Conservation (phyloP, 352 stramenopile genomes). For the Globisporangium paroecandrum region DNA sequence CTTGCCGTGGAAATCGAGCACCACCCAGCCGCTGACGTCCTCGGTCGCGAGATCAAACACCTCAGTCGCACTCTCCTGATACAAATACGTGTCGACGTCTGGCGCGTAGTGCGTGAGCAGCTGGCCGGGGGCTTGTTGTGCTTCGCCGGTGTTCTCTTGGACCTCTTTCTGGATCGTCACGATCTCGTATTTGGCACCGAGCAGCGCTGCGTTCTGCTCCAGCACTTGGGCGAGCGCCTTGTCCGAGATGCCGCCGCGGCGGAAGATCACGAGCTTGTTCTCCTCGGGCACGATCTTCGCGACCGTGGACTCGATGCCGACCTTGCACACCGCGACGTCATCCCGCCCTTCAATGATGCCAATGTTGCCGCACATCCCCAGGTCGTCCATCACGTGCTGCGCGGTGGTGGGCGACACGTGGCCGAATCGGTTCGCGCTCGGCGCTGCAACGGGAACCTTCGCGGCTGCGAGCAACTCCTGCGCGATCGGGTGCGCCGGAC, state of each 20-base stretch:
- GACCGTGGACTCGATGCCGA: conserved; percentile 95
- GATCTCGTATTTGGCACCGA: conserved; percentile 54
- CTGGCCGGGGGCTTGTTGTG: conserved; percentile 93
- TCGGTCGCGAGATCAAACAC: conserved; percentile 29
- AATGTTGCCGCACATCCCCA: conserved; percentile 89
- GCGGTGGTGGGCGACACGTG: conserved; percentile 97
- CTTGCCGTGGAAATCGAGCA: conserved; percentile 79
- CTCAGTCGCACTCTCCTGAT: conserved; percentile 40
- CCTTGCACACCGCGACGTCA: conserved; percentile 57
- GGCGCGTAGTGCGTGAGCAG: conserved; percentile 98
- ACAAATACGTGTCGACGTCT: conserved; percentile 89
- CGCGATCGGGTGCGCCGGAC: conserved; percentile 91
- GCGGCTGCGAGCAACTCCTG: conserved; percentile 85
- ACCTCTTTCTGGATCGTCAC: conserved; percentile 64
- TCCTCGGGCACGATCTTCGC: conserved; percentile 85
- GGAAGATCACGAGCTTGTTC: conserved; percentile 83
- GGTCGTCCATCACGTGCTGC: conserved; percentile 96
- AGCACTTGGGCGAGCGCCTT: conserved; percentile 59
- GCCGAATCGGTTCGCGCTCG: conserved; percentile 98
- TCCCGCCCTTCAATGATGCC: conserved; percentile 72
- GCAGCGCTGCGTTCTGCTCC: conserved; percentile 29
- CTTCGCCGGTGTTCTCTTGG: conserved; percentile 60
- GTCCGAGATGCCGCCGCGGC: conserved; percentile 84
- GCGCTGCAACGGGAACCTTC: conserved; percentile 94
- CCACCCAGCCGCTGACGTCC: conserved; percentile 54